Conservation (phyloP, 2,329 filamentous ascomycete genomes). For the Exophiala spinifera region DNA sequence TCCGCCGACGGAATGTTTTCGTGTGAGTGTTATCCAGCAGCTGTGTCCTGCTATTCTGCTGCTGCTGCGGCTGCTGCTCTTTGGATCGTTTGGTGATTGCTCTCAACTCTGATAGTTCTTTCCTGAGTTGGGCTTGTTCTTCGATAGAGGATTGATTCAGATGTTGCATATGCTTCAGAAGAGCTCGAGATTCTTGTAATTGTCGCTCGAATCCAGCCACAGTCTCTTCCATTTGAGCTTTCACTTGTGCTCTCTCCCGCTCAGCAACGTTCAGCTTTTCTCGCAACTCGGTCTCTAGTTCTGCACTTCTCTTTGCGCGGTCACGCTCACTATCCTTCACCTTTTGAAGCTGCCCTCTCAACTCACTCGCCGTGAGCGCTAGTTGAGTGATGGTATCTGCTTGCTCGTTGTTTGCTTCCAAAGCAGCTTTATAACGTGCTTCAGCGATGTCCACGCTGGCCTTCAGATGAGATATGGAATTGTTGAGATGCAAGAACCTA, state of each 20-base stretch:
- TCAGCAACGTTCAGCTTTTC: background rate
- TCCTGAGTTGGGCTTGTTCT: conserved; percentile 10
- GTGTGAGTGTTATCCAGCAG: background rate
- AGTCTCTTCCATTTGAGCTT: conserved; percentile 6
- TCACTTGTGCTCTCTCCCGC: conserved; percentile 3
- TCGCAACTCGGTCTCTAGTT: background rate
- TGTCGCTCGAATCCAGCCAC: conserved; percentile 3
- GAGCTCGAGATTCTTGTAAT: conserved; percentile 9
- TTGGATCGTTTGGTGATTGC: conserved; percentile 6
- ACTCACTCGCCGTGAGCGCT: conserved; percentile 2
- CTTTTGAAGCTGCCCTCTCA: conserved; percentile 8
- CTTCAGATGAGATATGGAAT: conserved; percentile 9
- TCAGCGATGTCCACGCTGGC: conserved; percentile 9
- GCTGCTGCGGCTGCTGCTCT: conserved; percentile 1
- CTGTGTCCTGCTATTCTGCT: too few relatives aligned
- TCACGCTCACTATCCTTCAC: too few relatives aligned
- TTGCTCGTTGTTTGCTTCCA: conserved; percentile 4
- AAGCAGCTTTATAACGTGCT: conserved; percentile 7
- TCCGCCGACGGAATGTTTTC: background rate
- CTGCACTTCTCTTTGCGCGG: too few relatives aligned
- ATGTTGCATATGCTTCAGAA: conserved; percentile 2
- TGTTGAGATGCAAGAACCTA: conserved; percentile 6
- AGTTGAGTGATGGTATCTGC: conserved; percentile 1
- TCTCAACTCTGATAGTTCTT: conserved; percentile 10
- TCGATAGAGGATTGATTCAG: conserved; percentile 1